Evolutionary conservation across 2,329 filamentous ascomycete genomes (phyloP).

Genomic region (Sporothrix mexicana): DNA sequence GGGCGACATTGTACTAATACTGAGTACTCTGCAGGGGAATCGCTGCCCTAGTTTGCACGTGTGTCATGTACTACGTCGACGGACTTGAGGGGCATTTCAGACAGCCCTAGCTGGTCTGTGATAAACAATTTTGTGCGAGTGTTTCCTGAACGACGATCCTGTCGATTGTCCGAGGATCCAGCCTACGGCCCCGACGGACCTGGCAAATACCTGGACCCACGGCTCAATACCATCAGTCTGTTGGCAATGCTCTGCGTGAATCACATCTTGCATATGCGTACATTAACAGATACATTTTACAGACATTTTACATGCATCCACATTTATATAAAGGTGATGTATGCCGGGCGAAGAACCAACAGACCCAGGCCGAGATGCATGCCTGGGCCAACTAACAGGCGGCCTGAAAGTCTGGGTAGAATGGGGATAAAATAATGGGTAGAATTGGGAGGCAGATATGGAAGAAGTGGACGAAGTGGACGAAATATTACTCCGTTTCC

Average conservation of each 20-base stretch:
- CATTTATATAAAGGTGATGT: neutral
- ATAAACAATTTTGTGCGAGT: too few relatives aligned
- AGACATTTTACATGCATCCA: too few relatives aligned
- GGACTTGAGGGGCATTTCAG: neutral
- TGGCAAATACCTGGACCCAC: neutral
- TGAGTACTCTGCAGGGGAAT: too few relatives aligned
- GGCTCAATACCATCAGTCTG: neutral
- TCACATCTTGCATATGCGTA: neutral
- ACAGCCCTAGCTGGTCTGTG: neutral
- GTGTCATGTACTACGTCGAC: neutral
- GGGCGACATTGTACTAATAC: neutral
- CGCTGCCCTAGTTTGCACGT: neutral
- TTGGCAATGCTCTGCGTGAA: neutral
- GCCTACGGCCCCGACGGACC: neutral
- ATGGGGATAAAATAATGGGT: neutral
- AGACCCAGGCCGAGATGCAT: neutral
- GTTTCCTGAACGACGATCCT: too few relatives aligned
- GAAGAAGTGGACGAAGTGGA: conserved; percentile 6
- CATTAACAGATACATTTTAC: too few relatives aligned
- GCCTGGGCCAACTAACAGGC: neutral
- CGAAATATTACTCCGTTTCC: conserved; percentile 9
- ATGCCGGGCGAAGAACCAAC: conserved; percentile 2
- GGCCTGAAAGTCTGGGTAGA: conserved; percentile 7
- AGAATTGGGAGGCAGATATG: neutral
- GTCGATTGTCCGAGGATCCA: too few relatives aligned